phyloP scores from a whole-genome alignment of 306 rosid genomes.

The Aeschynomene evenia region DNA sequence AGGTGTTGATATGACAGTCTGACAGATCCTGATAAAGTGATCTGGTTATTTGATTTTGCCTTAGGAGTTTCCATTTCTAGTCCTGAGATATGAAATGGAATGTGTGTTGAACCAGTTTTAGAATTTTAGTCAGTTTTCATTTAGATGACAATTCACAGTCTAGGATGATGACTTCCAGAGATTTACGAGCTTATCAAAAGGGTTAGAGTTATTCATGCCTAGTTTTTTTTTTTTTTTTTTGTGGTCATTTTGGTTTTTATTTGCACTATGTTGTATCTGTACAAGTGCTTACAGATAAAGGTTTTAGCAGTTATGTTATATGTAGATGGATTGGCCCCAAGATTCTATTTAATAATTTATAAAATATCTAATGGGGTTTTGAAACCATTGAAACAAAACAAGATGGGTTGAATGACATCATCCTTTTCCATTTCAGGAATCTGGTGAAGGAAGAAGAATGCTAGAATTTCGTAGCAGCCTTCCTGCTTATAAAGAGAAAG shows the following conservation, averaged over 20 bases:
- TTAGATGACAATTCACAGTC: background rate
- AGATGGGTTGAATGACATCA: slow-evolving; percentile 26
- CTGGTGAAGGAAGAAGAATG: slow-evolving; percentile 72
- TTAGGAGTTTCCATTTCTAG: background rate
- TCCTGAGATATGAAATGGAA: background rate
- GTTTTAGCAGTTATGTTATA: background rate
- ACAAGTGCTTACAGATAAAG: slow-evolving; percentile 5
- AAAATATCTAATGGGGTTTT: background rate
- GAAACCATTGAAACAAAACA: slow-evolving; percentile 9
- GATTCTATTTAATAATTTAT: background rate
- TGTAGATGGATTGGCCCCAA: background rate
- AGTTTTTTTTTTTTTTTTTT: background rate
- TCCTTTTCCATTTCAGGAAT: slow-evolving; percentile 52
- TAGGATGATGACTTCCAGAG: background rate
- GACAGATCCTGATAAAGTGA: background rate
- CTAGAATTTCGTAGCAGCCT: slow-evolving; percentile 79
- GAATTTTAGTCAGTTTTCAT: background rate
- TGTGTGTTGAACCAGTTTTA: background rate
- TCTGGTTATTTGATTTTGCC: background rate
- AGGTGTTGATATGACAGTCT: slow-evolving; percentile 10
- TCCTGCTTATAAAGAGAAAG: slow-evolving; percentile 87
- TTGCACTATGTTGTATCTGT: background rate
- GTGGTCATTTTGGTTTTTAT: background rate
- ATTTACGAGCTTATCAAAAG: background rate
- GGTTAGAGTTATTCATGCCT: slow-evolving; percentile 1